Base-by-base conservation (phyloP, 768 basidiomycete genomes). In the Mrakia gelida region DNA sequence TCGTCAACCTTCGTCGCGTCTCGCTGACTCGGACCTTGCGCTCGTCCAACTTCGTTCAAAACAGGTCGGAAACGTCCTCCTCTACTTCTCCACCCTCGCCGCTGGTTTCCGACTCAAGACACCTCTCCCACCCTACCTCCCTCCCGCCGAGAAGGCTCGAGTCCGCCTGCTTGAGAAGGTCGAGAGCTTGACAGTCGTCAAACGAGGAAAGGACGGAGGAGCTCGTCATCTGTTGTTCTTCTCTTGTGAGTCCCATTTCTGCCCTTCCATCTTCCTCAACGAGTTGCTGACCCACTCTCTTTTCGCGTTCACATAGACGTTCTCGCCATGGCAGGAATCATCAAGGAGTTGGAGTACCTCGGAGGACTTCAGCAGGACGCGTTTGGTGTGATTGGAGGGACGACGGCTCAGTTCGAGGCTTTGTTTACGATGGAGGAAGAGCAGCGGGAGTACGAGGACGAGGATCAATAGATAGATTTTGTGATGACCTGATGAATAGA, bases 41-140 rank as follows among this genome's bases (percentile, higher is more conserved):
- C 18, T 71, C 21, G 32, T 11, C 38, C 63, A n/a, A n/a, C n/a
- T 28, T 13, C 13, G 2, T 21, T n/a, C 61, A 26, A 10, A 16
- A 21, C 68, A 82, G 92, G 93, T 90, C 68, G 95, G 95, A 54
- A 96, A 94, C 84, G 92, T 98, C 79, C 92, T 98, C 77, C 88
- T 99, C 15, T 94, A 91, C 83, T 92, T 94, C 83, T 92, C 93
- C 0, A 89, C 89, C 0, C 87, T 95, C 43, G 89, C 92, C 5
- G 89, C 92, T 1, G 91, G 91, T 1, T 92, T 95, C 83, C 87
- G 90, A 26, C 86, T 93, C 61, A 96, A 96, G 82, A 90, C 93
- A 8, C 97, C 97, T 1, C 86, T 99, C n/a, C 95, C 97, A 0
- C 94, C 97, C 0, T 98, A 95, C 83, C 88, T 99, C 0, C 97